Evolutionary conservation across 805 yeast species (phyloP).

Genomic region (Ogataea nitratoaversa): DNA sequence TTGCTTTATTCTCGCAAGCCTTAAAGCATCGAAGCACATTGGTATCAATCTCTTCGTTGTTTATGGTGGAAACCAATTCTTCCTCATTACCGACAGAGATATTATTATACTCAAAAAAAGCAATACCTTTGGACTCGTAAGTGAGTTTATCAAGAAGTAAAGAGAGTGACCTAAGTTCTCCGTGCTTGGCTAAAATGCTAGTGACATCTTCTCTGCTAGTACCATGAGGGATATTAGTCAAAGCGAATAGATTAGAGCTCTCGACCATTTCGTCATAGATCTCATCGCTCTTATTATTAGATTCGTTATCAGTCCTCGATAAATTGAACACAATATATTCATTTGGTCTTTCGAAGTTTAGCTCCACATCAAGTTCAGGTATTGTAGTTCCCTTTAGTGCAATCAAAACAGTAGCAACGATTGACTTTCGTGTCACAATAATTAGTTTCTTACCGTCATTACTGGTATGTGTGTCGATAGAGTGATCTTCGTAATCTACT

Average conservation of each 20-base stretch:
- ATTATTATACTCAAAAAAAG: constrained; percentile 44
- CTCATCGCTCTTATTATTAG: constrained; percentile 37
- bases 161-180: constrained; percentile 36
- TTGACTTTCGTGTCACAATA: constrained; percentile 47
- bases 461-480: constrained; percentile 26
- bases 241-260: constrained; percentile 14
- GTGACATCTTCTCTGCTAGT: constrained; percentile 40
- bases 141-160: constrained; percentile 44
- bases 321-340: constrained; percentile 32
- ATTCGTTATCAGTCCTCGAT: constrained; percentile 43
- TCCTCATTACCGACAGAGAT: constrained; percentile 15
- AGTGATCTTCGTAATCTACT: constrained; percentile 27
- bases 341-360: constrained; percentile 40
- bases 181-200: constrained; percentile 39
- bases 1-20: constrained; percentile 34
- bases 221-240: constrained; percentile 41
- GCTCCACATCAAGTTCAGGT: constrained; percentile 29
- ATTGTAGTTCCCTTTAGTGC: constrained; percentile 36
- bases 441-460: constrained; percentile 37
- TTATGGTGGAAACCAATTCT: constrained; percentile 31
- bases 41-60: constrained; percentile 34
- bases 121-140: constrained; percentile 52
- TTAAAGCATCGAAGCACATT: constrained; percentile 31
- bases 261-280: constrained; percentile 38
- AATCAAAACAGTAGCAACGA: constrained; percentile 51